phyloP scores from a whole-genome alignment of 192 early-diverging fungal genomes.

The Coemansia sp. region DNA sequence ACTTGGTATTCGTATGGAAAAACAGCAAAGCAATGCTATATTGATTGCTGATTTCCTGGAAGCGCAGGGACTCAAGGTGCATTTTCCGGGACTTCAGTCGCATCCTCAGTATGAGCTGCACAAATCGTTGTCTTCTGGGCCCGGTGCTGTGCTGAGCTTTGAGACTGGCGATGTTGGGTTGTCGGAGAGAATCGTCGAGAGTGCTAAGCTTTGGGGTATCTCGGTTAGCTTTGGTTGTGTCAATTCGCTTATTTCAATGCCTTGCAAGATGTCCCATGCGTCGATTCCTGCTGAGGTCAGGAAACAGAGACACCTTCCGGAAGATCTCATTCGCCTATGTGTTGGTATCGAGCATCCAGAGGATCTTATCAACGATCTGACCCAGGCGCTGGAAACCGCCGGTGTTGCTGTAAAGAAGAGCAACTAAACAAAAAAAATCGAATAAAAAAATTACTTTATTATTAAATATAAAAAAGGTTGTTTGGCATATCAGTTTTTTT shows the following conservation, averaged over 20 bases:
- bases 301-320: conserved; percentile 84
- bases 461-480: too few species aligned
- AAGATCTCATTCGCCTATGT: conserved; percentile 95
- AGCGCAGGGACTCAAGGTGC: conserved; percentile 76
- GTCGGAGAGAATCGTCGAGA: conserved; percentile 80
- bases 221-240: conserved; percentile 98
- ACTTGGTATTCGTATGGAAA: conserved; percentile 93
- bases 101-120: conserved; percentile 88
- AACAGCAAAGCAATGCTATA: conserved; percentile 81
- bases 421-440: conserved; percentile 11
- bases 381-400: conserved; percentile 68
- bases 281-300: conserved; percentile 91
- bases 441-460: too few species aligned
- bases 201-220: conserved; percentile 82
- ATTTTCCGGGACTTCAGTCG: conserved; percentile 80
- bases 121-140: conserved; percentile 71
- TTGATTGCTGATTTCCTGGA: conserved; percentile 83
- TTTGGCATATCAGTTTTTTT: too few species aligned
- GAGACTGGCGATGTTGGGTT: conserved; percentile 82
- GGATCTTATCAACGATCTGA: conserved; percentile 87
- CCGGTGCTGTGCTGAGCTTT: conserved; percentile 94
- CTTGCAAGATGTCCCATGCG: conserved; percentile 96
- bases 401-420: conserved; percentile 43
- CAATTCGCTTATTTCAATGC: conserved; percentile 97
- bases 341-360: conserved; percentile 95